Evolutionary conservation across 352 stramenopile genomes (phyloP).

Genomic region (Phytopythium kandeliae): DNA sequence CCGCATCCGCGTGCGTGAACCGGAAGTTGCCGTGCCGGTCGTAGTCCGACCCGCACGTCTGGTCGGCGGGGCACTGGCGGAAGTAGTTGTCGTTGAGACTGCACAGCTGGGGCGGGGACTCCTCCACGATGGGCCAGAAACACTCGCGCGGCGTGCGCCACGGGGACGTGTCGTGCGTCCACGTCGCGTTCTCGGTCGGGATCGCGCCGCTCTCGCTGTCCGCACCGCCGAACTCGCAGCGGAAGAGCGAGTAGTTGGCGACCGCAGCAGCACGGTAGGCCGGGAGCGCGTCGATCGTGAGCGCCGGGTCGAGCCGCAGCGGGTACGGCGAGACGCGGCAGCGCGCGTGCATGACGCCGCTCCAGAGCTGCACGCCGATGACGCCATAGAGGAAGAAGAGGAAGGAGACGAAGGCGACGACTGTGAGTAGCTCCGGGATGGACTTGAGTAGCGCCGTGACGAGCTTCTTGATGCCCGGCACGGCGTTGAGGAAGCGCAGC

Average conservation of each 20-base stretch:
- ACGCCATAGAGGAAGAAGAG: conserved; percentile 86
- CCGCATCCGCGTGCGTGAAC: conserved; percentile 41
- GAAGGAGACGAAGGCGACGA: conserved; percentile 75
- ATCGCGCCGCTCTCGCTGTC: conserved; percentile 9
- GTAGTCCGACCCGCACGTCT: conserved; percentile 59
- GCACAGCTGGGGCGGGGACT: conserved; percentile 44
- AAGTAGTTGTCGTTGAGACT: conserved; percentile 25
- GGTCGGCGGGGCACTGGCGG: conserved; percentile 22
- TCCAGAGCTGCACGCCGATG: conserved; percentile 78
- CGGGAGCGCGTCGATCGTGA: conserved; percentile 23
- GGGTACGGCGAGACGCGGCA: conserved; percentile 71
- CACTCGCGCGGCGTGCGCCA: conserved; percentile 61
- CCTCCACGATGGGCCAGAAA: conserved; percentile 85
- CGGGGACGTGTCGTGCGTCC: conserved; percentile 40
- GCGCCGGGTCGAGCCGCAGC: conserved; percentile 29
- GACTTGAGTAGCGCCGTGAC: conserved; percentile 67
- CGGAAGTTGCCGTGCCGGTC: conserved; percentile 54
- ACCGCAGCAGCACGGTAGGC: conserved; percentile 24
- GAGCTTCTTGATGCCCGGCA: conserved; percentile 47
- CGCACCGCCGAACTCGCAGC: conserved; percentile 6
- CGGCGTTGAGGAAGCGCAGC: conserved; percentile 41
- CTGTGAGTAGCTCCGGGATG: conserved; percentile 70
- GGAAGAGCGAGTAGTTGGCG: conserved; percentile 27
- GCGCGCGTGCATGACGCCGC: conserved; percentile 51
- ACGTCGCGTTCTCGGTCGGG: conserved; percentile 18